Evolutionary conservation across 2,329 filamentous ascomycete genomes (phyloP), one percentile per base, ranked within the genome.

Genomic region (Fusarium dlaminii): DNA sequence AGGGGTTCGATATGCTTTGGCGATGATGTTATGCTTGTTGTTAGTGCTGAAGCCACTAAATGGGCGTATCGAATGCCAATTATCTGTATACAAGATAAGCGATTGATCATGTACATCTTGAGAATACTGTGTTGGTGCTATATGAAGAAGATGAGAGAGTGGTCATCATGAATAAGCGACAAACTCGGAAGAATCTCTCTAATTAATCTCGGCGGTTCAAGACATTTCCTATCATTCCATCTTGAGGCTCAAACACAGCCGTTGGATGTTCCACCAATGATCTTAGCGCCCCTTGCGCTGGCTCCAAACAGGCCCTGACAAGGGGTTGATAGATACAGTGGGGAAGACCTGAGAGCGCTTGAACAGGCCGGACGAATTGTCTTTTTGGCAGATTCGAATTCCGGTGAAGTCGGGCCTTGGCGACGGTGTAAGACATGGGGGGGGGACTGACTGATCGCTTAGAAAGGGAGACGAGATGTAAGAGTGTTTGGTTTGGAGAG

Each of bases 171-270:
- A 39, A 29, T 24, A 39, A 45, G 20, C 36, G 20, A 30, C 12
- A 18, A 9, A 3, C 8, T 15, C 27, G 27, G 40, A 30, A 57
- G 8, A 57, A 45, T 3, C 12, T 20, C 39, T 34, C 39, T 40
- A 37, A 46, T 56, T 45, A 59, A 57, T 36, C 42, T 59, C 52
- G 42, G 57, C 69, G 56, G 42, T 6, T 58, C 52, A 69, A 63
- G 64, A 56, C 71, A 72, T 51, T 34, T 49, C 37, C 32, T 30
- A 30, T 42, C 6, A 46, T 66, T 43, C 37, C 51, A 60, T 68
- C 68, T 74, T 78, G 76, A 78, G 77, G 77, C 77, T 78, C 77
- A 78, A 78, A 78, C 77, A 66, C 40, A 63, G 49, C 66, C 56
- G 40, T 63, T 64, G 48, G 45, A 73, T 68, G 68, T 76, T 76